These are phyloP conservation scores for Heliocybe sulcata DNA, from an alignment of 1,284 basidiomycete species.

Conservation along the genomic window DNA sequence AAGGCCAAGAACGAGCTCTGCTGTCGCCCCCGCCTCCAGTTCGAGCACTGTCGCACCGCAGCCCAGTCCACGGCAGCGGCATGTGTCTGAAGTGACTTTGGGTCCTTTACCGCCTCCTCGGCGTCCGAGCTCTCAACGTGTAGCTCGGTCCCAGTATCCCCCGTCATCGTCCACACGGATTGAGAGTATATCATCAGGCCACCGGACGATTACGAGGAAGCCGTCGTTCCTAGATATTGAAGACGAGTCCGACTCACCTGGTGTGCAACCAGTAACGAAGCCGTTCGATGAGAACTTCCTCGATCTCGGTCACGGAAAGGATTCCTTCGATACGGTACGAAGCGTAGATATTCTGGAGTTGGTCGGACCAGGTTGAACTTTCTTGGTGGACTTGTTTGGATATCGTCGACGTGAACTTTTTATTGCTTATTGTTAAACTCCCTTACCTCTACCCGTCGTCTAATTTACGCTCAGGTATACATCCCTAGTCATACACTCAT, in stretches of 20 bases:
- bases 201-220: conserved; percentile 44
- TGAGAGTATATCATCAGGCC: conserved; percentile 16
- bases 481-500: neutral
- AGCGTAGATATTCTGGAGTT: conserved; percentile 22
- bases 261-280: conserved; percentile 23
- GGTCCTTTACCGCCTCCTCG: conserved; percentile 28
- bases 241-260: conserved; percentile 31
- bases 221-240: conserved; percentile 68
- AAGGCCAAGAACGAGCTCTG: conserved; percentile 9
- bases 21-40: neutral
- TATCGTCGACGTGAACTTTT: neutral
- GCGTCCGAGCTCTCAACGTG: conserved; percentile 10
- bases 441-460: neutral
- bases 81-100: neutral
- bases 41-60: neutral
- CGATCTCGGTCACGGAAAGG: conserved; percentile 46
- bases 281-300: conserved; percentile 46
- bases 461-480: neutral
- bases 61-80: neutral
- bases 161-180: conserved; percentile 3
- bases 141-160: conserved; percentile 6
- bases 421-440: neutral
- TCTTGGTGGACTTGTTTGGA: neutral
- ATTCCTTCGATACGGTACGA: conserved; percentile 55
- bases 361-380: neutral